Conservation (phyloP, 1,284 basidiomycete genomes). For the Ganoderma boninense region DNA sequence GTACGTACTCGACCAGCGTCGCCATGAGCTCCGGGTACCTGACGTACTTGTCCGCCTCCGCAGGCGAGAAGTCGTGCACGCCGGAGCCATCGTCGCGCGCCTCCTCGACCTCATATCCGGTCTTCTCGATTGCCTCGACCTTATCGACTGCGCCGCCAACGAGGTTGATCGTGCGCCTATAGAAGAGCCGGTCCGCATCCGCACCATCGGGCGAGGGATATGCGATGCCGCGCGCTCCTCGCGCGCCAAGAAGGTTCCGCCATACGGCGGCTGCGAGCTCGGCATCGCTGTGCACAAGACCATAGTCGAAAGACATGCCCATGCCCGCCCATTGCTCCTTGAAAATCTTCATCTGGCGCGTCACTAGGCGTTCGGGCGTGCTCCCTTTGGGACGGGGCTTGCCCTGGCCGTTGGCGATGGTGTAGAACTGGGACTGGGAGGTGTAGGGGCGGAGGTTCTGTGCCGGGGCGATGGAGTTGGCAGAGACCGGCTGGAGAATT, state of each 20-base stretch:
- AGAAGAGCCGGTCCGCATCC: slow-evolving; percentile 39
- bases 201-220: slow-evolving; percentile 44
- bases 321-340: slow-evolving; percentile 94
- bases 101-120: slow-evolving; percentile 61
- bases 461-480: slow-evolving; percentile 24
- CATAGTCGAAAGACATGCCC: slow-evolving; percentile 84
- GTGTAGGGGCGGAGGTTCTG: slow-evolving; percentile 39
- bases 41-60: slow-evolving; percentile 71
- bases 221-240: slow-evolving; percentile 74
- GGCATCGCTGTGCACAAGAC: slow-evolving; percentile 75
- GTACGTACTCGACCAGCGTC: slow-evolving; percentile 78
- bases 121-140: slow-evolving; percentile 58
- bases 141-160: slow-evolving; percentile 68
- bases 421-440: slow-evolving; percentile 60
- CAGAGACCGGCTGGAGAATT: slow-evolving; percentile 69
- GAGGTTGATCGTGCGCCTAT: slow-evolving; percentile 71
- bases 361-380: slow-evolving; percentile 84
- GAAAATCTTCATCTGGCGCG: slow-evolving; percentile 92
- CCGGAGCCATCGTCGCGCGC: slow-evolving; percentile 71
- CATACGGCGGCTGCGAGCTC: slow-evolving; percentile 90
- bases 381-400: slow-evolving; percentile 49
- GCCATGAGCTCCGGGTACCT: slow-evolving; percentile 83
- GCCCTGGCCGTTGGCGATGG: slow-evolving; percentile 45
- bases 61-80: slow-evolving; percentile 74
- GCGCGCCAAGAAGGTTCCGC: slow-evolving; percentile 89